Conservation (phyloP, 805 yeast species). For the Saturnispora diversa region DNA sequence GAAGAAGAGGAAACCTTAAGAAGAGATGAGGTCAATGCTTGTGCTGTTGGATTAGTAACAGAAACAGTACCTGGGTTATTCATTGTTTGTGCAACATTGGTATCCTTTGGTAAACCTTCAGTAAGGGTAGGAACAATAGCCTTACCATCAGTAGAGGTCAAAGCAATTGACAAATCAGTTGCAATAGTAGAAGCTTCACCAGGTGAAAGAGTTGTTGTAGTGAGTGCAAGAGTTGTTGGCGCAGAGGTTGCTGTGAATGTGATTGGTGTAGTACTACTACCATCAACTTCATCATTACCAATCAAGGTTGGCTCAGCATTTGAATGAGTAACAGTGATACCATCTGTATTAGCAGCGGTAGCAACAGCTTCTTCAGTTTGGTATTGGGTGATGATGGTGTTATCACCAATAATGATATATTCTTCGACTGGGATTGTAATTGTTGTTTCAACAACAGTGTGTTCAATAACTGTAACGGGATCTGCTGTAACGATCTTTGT, state of each 20-base stretch:
- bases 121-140: slow-evolving; percentile 11
- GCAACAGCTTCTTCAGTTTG: slow-evolving; percentile 5
- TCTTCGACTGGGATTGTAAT: slow-evolving; percentile 21
- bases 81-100: slow-evolving; percentile 12
- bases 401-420: slow-evolving; percentile 25
- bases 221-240: slow-evolving; percentile 14
- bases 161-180: slow-evolving; percentile 12
- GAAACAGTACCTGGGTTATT: slow-evolving; percentile 17
- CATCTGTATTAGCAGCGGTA: background rate
- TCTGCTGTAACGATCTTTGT: slow-evolving; percentile 24
- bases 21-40: background rate
- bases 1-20: slow-evolving; percentile 10
- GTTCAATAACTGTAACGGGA: slow-evolving; percentile 16
- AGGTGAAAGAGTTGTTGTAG: slow-evolving; percentile 15
- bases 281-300: slow-evolving; percentile 2
- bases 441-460: slow-evolving; percentile 7
- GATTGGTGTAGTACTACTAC: slow-evolving; percentile 7
- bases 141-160: slow-evolving; percentile 10
- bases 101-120: slow-evolving; percentile 13
- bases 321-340: slow-evolving; percentile 37
- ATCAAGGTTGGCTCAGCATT: slow-evolving; percentile 29
- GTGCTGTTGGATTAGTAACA: slow-evolving; percentile 18
- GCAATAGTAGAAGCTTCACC: slow-evolving; percentile 12
- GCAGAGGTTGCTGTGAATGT: slow-evolving; percentile 9
- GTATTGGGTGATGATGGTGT: slow-evolving; percentile 7